Evolutionary conservation across 176 grass and related monocot genomes (phyloP).

Genomic region (Luzula sylvatica): DNA sequence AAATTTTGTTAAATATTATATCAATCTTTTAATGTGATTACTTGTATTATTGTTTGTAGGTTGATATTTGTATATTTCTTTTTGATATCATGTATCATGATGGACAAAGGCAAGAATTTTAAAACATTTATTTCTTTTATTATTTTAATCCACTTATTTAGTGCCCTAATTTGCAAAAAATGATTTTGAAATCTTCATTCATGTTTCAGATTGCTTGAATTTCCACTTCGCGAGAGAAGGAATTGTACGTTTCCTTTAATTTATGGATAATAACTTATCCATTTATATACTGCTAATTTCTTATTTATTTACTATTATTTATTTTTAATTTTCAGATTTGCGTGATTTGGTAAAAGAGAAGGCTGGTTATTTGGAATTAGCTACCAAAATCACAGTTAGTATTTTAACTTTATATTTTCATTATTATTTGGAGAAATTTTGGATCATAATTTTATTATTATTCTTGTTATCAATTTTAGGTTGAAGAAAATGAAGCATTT

Average conservation of each 20-base stretch:
- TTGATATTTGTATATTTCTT: slow-evolving; percentile 87
- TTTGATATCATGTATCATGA: slow-evolving; percentile 89
- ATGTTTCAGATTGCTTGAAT: slow-evolving; percentile 52
- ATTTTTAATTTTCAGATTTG: slow-evolving; percentile 33
- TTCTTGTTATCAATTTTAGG: slow-evolving; percentile 23
- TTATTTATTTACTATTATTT: not conserved
- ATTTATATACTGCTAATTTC: not conserved
- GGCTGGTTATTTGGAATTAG: slow-evolving; percentile 66
- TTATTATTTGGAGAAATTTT: slow-evolving; percentile 16
- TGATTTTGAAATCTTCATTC: no score
- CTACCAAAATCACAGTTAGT: slow-evolving; percentile 63
- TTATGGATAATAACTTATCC: slow-evolving; percentile 10
- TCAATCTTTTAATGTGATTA: not conserved
- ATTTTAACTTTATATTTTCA: slow-evolving; percentile 16
- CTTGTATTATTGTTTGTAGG: slow-evolving; percentile 33
- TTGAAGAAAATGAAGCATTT: slow-evolving; percentile 62
- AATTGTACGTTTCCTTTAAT: slow-evolving; percentile 50
- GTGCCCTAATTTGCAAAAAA: not conserved
- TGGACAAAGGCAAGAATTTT: slow-evolving; percentile 59
- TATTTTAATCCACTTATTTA: not conserved
- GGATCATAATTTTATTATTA: not conserved
- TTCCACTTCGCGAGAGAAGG: slow-evolving; percentile 61
- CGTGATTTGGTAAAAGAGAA: slow-evolving; percentile 58
- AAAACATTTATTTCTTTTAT: not conserved
- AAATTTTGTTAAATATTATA: slow-evolving; percentile 10